Conservation (phyloP, 257 asterid species). For the Solanum habrochaites region DNA sequence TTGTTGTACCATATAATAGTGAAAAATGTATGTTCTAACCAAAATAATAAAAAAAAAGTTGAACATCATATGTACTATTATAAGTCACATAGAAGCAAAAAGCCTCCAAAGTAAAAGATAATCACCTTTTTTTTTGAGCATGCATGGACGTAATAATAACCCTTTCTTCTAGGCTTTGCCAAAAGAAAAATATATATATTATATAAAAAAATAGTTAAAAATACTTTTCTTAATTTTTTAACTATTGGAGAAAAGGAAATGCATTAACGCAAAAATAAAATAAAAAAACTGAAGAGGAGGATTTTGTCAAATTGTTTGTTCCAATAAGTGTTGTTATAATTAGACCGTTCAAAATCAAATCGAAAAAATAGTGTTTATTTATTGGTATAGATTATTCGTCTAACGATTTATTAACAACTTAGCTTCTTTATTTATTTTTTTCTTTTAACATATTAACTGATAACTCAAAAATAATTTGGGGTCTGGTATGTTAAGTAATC, state of each 20-base stretch:
- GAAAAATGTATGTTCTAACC: not conserved
- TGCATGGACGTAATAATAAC: constrained; percentile 4
- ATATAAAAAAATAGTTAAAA: not conserved
- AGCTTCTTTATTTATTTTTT: too few relatives aligned
- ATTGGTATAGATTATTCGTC: not conserved
- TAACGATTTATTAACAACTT: too few relatives aligned
- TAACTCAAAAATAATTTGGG: not conserved
- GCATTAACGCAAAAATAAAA: not conserved
- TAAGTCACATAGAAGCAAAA: not conserved
- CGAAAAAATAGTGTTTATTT: too few relatives aligned
- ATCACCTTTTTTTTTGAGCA: not conserved
- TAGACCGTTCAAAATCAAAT: not conserved
- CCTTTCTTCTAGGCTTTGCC: not conserved
- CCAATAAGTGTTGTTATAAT: not conserved
- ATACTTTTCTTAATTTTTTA: not conserved
- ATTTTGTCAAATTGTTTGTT: not conserved
- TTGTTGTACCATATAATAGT: not conserved
- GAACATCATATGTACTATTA: not conserved
- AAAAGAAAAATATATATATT: not conserved
- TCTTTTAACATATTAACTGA: too few relatives aligned
- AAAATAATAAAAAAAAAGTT: not conserved
- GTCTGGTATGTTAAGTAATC: not conserved
- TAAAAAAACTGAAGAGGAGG: not conserved
- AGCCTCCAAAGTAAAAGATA: not conserved
- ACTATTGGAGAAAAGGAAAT: not conserved